Evolutionary conservation across 805 yeast species (phyloP).

Genomic region (Wickerhamiella allomyrinae): DNA sequence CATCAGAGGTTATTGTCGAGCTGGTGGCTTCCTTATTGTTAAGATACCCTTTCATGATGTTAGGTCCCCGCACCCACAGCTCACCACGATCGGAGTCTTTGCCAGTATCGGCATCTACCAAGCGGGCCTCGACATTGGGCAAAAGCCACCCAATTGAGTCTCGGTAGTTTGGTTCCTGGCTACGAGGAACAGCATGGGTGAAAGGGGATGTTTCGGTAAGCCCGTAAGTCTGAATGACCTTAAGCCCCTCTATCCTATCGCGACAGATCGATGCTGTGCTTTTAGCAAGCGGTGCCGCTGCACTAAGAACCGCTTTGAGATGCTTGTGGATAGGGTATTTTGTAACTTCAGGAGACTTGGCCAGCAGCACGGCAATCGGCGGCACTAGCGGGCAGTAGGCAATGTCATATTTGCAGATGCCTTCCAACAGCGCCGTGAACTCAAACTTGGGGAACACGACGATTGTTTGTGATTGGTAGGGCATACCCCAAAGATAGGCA

Average conservation of each 20-base stretch:
- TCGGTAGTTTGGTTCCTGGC: neutral
- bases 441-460: constrained; percentile 22
- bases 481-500: constrained; percentile 17
- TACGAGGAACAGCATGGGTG: constrained; percentile 17
- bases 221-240: constrained; percentile 24
- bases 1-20: constrained; percentile 32
- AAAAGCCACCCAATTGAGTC: constrained; percentile 23
- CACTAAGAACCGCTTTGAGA: constrained; percentile 28
- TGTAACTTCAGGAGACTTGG: constrained; percentile 31
- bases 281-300: constrained; percentile 32
- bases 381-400: constrained; percentile 29
- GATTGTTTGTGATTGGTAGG: constrained; percentile 10
- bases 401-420: constrained; percentile 22
- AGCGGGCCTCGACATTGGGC: constrained; percentile 35
- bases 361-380: constrained; percentile 32
- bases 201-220: constrained; percentile 51
- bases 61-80: constrained; percentile 40
- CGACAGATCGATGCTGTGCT: constrained; percentile 1
- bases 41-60: constrained; percentile 35
- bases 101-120: constrained; percentile 24
- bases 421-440: constrained; percentile 16
- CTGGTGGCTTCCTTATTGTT: constrained; percentile 35
- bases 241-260: neutral
- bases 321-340: constrained; percentile 28
- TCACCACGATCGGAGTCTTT: constrained; percentile 37